A percentile compares a stretch with the other conserved stretches of the same genome.
Conservation (phyloP, 345 rosid species). For the Syzygium aqueum region DNA sequence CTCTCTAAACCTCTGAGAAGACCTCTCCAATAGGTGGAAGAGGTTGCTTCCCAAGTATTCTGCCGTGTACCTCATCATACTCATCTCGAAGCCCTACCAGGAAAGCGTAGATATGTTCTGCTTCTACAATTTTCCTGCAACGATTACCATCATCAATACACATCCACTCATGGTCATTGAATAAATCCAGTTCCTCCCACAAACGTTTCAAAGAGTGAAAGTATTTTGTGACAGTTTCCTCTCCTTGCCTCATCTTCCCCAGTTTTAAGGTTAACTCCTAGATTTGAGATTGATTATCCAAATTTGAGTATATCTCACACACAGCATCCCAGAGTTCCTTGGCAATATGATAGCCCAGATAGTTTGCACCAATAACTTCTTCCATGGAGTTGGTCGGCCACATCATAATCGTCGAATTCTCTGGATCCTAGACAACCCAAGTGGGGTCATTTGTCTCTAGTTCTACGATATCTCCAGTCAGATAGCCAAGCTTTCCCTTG, state of each 20-base stretch:
- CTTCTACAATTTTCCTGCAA: not conserved
- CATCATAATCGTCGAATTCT: accelerated
- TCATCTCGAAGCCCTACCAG: not conserved
- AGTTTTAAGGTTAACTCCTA: not conserved
- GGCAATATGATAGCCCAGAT: accelerated
- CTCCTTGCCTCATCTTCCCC: not conserved
- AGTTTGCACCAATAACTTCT: not conserved
- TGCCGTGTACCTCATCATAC: accelerated
- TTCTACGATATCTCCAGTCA: not conserved
- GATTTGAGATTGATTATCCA: not conserved
- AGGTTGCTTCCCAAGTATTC: not conserved
- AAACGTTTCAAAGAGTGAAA: not conserved
- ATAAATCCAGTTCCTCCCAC: not conserved
- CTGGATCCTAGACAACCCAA: accelerated
- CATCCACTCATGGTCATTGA: not conserved
- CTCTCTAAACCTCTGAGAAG: not conserved
- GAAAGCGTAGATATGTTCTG: not conserved
- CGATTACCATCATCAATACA: not conserved
- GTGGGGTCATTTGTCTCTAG: not conserved
- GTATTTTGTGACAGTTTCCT: not conserved
- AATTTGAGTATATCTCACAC: not conserved
- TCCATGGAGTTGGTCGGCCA: not conserved
- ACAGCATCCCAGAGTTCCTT: not conserved
- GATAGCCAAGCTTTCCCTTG: not conserved
- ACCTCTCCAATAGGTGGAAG: not conserved